Conservation (phyloP, 2,329 filamentous ascomycete species). For the Beauveria asiatica region DNA sequence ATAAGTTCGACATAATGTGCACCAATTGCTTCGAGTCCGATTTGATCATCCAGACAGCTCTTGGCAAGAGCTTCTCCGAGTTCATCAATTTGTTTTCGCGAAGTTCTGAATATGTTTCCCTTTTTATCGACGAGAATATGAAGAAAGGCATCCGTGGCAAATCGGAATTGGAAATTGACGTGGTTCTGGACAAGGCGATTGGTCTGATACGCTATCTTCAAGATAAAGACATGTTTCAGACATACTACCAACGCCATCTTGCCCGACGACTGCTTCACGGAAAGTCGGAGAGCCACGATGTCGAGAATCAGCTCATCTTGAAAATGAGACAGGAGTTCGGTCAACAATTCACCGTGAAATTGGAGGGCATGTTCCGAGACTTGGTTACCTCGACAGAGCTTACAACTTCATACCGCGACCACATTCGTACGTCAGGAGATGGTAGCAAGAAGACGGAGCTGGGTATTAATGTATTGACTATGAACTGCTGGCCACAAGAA, state of each 20-base stretch:
- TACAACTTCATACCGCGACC: slow-evolving; percentile 64
- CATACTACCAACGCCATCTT: slow-evolving; percentile 96
- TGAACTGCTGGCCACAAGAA: slow-evolving; percentile 91
- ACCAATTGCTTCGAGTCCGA: slow-evolving; percentile 64
- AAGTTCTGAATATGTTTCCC: slow-evolving; percentile 83
- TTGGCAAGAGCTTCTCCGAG: slow-evolving; percentile 80
- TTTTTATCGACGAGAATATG: slow-evolving; percentile 95
- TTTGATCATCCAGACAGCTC: slow-evolving; percentile 66
- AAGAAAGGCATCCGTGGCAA: slow-evolving; percentile 91
- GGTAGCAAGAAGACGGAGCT: slow-evolving; percentile 57
- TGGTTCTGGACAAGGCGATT: slow-evolving; percentile 80
- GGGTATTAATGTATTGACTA: slow-evolving; percentile 76
- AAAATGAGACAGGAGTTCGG: slow-evolving; percentile 97
- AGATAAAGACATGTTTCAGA: slow-evolving; percentile 91
- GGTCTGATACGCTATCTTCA: slow-evolving; percentile 77
- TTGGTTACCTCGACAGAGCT: slow-evolving; percentile 83
- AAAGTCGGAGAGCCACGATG: slow-evolving; percentile 83
- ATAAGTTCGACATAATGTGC: slow-evolving; percentile 81
- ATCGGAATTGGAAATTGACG: slow-evolving; percentile 79
- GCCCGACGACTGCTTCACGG: slow-evolving; percentile 79
- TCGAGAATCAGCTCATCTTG: slow-evolving; percentile 90
- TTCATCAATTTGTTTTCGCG: slow-evolving; percentile 89
- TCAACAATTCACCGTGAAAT: slow-evolving; percentile 83
- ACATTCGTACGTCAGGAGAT: slow-evolving; percentile 48
- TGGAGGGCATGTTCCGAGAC: slow-evolving; percentile 98